phyloP scores from a whole-genome alignment of 2,329 filamentous ascomycete species.

The Emydomyces testavorans region DNA sequence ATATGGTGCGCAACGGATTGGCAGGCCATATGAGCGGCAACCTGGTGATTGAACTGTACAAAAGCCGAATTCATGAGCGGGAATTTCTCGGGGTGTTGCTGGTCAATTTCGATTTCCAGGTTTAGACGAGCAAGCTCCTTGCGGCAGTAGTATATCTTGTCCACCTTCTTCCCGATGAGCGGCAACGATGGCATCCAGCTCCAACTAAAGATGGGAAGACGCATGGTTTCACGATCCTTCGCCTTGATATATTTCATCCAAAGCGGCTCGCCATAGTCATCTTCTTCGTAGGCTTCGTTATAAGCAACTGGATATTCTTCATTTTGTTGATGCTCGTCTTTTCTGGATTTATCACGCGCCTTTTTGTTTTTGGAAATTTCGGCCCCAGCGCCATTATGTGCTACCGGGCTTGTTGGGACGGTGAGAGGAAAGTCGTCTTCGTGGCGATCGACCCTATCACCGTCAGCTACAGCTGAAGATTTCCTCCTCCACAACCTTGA shows the following conservation, averaged over 20 bases:
- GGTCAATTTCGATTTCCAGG: slow-evolving; percentile 81
- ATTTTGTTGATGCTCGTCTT: slow-evolving; percentile 16
- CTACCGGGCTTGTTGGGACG: slow-evolving; percentile 21
- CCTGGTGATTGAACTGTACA: slow-evolving; percentile 96
- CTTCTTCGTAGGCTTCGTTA: slow-evolving; percentile 50
- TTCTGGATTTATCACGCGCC: slow-evolving; percentile 9
- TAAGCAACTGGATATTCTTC: slow-evolving; percentile 51
- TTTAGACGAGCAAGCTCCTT: slow-evolving; percentile 79
- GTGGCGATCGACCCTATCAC: slow-evolving; percentile 20
- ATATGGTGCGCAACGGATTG: slow-evolving; percentile 84
- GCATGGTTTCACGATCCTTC: slow-evolving; percentile 75
- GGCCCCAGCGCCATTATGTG: slow-evolving; percentile 15
- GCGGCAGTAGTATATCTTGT: slow-evolving; percentile 86
- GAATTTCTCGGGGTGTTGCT: slow-evolving; percentile 71
- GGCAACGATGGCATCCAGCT: slow-evolving; percentile 69
- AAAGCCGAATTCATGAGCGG: slow-evolving; percentile 94
- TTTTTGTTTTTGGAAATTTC: background rate
- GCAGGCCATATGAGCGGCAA: slow-evolving; percentile 95
- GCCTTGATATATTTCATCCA: slow-evolving; percentile 77
- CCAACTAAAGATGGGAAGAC: slow-evolving; percentile 51
- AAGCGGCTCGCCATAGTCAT: slow-evolving; percentile 51
- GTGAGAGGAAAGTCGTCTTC: slow-evolving; percentile 31
- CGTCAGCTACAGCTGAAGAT: slow-evolving; percentile 9
- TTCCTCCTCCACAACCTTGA: slow-evolving; percentile 6
- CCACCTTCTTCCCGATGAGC: slow-evolving; percentile 75